Base-by-base conservation (phyloP, 768 basidiomycete genomes). In the Trametes elegans region DNA sequence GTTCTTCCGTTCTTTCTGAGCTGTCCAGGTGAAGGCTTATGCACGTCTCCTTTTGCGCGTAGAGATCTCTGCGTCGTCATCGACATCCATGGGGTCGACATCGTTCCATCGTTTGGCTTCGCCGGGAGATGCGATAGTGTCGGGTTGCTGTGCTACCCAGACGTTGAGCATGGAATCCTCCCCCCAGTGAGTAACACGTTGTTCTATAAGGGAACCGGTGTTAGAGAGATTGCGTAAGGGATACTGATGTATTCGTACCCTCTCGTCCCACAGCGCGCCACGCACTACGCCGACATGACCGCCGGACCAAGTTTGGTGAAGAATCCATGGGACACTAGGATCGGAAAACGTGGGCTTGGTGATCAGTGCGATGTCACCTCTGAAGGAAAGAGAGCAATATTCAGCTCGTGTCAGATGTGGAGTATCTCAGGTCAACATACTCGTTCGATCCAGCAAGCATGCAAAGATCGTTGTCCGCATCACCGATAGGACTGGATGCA, bases 381-480 rank as follows among this genome's bases (percentile, higher is more conserved):
- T 73, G 57, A 7, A 10, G 18, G 5, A 4, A 13, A 26, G n/a
- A n/a, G n/a, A n/a, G n/a, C n/a, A n/a, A n/a, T n/a, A n/a, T n/a
- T n/a, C n/a, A n/a, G n/a, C n/a, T n/a, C n/a, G n/a, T n/a, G n/a
- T n/a, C n/a, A n/a, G n/a, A n/a, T n/a, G n/a, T n/a, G n/a, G n/a
- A 40, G 19, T n/a, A n/a, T 2, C 29, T 5, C 29, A 21, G 23
- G 16, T 2, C 27, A 5, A 73, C 78, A 28, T 64, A 85, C 89
- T 88, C 84, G 49, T 91, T 89, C 1, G 88, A 88, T 0, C 88
- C 89, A 5, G 81, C 78, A 49, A 89, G 87, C 4, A 89, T 68
- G 27, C 75, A 76, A 8, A 87, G 69, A 18, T 71, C 74, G 36
- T 72, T 70, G 29, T 69, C 70, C 28, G 64, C 58, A 5, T 57